Percentiles rank a stretch among this genome's conserved stretches.
These are phyloP conservation scores for Brassica cretica DNA, from an alignment of 345 rosid species.

Conservation along the genomic window DNA sequence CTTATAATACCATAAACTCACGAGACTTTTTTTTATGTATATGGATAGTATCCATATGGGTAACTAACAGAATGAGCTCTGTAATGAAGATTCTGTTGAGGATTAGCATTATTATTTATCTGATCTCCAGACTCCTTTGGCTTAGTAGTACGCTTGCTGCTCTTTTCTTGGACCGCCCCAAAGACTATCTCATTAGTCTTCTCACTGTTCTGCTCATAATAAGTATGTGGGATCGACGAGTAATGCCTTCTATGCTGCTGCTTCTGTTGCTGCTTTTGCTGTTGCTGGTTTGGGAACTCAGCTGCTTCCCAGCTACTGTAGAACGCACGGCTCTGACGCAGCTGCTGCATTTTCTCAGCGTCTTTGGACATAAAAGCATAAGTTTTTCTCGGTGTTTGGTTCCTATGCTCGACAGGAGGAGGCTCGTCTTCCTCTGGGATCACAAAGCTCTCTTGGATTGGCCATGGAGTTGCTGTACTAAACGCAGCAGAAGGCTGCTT, in stretches of 20 bases:
- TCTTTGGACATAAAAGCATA: constrained; percentile 96
- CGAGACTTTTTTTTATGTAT: constrained; percentile 29
- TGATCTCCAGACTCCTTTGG: constrained; percentile 59
- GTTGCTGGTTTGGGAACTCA: constrained; percentile 53
- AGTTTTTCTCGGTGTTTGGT: constrained; percentile 81
- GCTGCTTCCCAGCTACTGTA: constrained; percentile 73
- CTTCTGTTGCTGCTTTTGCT: constrained; percentile 50
- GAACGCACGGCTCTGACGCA: constrained; percentile 79
- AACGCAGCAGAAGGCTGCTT: constrained; percentile 38
- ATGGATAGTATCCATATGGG: constrained; percentile 46
- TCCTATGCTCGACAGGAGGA: constrained; percentile 77
- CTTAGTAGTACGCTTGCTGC: constrained; percentile 52
- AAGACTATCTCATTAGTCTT: constrained; percentile 79
- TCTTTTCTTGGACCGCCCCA: constrained; percentile 80
- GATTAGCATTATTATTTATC: constrained; percentile 33
- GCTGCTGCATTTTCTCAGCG: constrained; percentile 81
- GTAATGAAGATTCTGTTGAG: constrained; percentile 51
- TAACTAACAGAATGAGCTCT: constrained; percentile 51
- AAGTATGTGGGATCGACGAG: constrained; percentile 69
- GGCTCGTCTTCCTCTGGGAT: constrained; percentile 78
- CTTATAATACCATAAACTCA: constrained; percentile 14
- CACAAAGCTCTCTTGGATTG: constrained; percentile 88
- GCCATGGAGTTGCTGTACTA: constrained; percentile 70
- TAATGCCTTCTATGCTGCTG: constrained; percentile 67
- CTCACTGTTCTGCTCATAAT: constrained; percentile 73